Conservation (phyloP, 352 stramenopile species). For the Pythium sp. region DNA sequence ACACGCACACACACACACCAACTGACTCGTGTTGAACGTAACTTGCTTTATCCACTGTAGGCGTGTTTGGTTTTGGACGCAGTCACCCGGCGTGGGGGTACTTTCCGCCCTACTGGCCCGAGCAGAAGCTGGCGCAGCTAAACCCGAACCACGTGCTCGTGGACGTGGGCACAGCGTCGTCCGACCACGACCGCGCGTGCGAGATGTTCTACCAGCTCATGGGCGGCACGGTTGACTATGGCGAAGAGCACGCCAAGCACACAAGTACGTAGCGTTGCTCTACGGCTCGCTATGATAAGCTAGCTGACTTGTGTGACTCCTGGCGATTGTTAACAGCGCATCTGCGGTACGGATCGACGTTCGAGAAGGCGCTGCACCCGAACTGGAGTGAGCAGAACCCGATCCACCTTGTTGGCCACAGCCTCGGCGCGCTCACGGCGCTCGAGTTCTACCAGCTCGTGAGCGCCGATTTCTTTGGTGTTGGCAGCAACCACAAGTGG, state of each 20-base stretch:
- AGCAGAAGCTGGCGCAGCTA: conserved; percentile 36
- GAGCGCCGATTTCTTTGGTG: conserved; percentile 47
- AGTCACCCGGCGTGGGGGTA: conserved; percentile 40
- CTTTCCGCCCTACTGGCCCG: conserved; percentile 58
- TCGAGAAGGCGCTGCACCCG: conserved; percentile 27
- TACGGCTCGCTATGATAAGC: not conserved
- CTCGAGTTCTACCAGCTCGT: conserved; percentile 75
- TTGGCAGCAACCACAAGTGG: conserved; percentile 56
- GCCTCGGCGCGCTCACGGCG: conserved; percentile 59
- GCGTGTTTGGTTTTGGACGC: conserved; percentile 56
- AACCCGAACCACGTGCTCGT: conserved; percentile 62
- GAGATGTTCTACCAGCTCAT: conserved; percentile 67
- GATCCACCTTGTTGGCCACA: conserved; percentile 60
- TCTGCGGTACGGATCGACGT: conserved; percentile 50
- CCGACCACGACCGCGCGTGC: conserved; percentile 66
- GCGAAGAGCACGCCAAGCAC: conserved; percentile 36
- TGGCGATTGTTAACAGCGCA: conserved; percentile 7
- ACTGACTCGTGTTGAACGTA: not conserved
- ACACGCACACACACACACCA: not conserved
- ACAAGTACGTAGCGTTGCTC: not conserved
- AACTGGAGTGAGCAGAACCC: conserved; percentile 50
- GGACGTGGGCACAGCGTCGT: conserved; percentile 57
- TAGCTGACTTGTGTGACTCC: not conserved
- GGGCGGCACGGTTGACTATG: conserved; percentile 61
- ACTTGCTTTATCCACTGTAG: conserved; percentile 12